A percentile compares a stretch with the other conserved stretches of the same genome.
Conservation (phyloP, 179 eudicot species). For the Silene vulgaris region DNA sequence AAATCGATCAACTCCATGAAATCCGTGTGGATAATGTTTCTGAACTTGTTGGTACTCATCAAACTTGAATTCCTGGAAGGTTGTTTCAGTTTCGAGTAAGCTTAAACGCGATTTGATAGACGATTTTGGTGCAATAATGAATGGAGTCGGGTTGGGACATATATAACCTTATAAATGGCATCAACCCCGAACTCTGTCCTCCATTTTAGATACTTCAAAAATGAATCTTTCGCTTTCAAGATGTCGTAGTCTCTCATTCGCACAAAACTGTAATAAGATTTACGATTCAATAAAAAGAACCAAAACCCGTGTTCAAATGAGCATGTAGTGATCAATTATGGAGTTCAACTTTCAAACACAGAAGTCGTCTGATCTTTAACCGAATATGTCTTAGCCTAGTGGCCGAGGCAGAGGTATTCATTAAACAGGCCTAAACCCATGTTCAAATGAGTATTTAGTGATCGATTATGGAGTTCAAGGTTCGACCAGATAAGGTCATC, state of each 20-base stretch:
- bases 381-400: too few relatives aligned
- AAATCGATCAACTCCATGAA: conserved; percentile 49
- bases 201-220: conserved; percentile 50
- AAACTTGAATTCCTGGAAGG: conserved; percentile 43
- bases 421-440: too few relatives aligned
- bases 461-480: too few relatives aligned
- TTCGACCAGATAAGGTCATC: too few relatives aligned
- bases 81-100: not conserved
- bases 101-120: not conserved
- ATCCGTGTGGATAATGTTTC: conserved; percentile 54
- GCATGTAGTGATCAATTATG: too few relatives aligned
- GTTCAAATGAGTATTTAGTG: too few relatives aligned
- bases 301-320: too few relatives aligned
- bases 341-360: too few relatives aligned
- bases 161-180: conserved; percentile 35
- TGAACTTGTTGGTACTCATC: conserved; percentile 41
- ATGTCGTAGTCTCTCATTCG: conserved; percentile 46
- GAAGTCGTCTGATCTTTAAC: too few relatives aligned
- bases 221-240: conserved; percentile 46
- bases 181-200: conserved; percentile 50
- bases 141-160: not conserved
- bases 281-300: not conserved
- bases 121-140: not conserved
- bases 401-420: too few relatives aligned
- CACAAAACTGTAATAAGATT: conserved; percentile 36